Percentiles rank a stretch among this genome's conserved stretches.
phyloP scores from a whole-genome alignment of 768 basidiomycete species.

The Mycena kentingensis region DNA sequence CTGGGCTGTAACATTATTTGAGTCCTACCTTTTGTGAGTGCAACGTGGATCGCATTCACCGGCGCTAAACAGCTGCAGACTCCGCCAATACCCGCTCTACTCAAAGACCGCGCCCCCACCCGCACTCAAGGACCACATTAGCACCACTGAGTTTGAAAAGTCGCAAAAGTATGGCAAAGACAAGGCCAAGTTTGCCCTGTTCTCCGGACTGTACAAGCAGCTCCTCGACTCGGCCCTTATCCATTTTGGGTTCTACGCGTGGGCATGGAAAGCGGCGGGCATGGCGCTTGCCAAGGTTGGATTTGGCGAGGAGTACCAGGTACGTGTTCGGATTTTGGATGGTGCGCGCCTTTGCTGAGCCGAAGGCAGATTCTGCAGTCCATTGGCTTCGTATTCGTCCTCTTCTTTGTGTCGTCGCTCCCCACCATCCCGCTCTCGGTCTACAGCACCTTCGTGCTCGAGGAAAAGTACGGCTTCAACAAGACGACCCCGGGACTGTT shows the following conservation, averaged over 20 bases:
- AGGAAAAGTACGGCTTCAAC: conserved; percentile 97
- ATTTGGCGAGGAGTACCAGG: conserved; percentile 74
- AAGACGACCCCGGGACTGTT: conserved; percentile 83
- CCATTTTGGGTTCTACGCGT: conserved; percentile 77
- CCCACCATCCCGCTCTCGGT: conserved; percentile 74
- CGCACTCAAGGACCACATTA: conserved; percentile 69
- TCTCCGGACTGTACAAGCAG: conserved; percentile 77
- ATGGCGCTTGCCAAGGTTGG: conserved; percentile 52
- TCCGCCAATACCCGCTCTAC: conserved; percentile 86
- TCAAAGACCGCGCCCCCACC: conserved; percentile 72
- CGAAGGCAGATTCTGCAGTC: conserved; percentile 75
- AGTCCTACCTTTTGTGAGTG: conserved; percentile 83
- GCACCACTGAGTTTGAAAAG: conserved; percentile 74
- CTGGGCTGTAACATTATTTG: conserved; percentile 80
- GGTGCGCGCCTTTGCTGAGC: not conserved
- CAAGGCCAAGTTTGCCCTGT: conserved; percentile 81
- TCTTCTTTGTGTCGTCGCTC: conserved; percentile 66
- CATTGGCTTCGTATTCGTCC: conserved; percentile 68
- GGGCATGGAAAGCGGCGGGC: conserved; percentile 77
- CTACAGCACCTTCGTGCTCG: conserved; percentile 91
- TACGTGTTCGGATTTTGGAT: conserved; percentile 33
- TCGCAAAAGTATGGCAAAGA: conserved; percentile 90
- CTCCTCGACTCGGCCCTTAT: conserved; percentile 68
- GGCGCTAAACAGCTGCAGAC: conserved; percentile 30
- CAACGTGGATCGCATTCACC: not conserved